These are phyloP conservation scores for Excoecaria agallocha DNA, from an alignment of 345 rosid genomes.

Conservation along the genomic window DNA sequence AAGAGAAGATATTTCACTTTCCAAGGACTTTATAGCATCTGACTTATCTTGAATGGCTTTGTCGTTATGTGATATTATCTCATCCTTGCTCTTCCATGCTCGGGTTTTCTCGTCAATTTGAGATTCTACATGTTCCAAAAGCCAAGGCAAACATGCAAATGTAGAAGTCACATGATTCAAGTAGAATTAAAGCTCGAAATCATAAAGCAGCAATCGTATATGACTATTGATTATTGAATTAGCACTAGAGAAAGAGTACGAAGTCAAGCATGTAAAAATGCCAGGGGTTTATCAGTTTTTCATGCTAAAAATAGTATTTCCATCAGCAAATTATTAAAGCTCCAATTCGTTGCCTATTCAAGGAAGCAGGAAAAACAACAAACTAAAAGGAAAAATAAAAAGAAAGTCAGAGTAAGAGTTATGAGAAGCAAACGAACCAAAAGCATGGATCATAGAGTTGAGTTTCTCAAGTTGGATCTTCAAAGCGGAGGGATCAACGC, in stretches of 20 bases:
- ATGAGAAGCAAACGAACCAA: too few species aligned
- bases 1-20: conserved; percentile 57
- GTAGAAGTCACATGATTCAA: not conserved
- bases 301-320: too few species aligned
- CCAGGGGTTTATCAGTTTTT: too few species aligned
- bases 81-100: conserved; percentile 60
- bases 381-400: too few species aligned
- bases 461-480: too few species aligned
- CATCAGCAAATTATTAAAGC: too few species aligned
- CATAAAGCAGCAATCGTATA: not conserved
- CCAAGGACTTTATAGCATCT: conserved; percentile 58
- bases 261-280: not conserved
- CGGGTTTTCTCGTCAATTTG: conserved; percentile 52
- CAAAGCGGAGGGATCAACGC: not conserved
- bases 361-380: too few species aligned
- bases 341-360: too few species aligned
- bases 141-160: not conserved
- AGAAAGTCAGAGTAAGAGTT: too few species aligned
- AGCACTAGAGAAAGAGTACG: too few species aligned
- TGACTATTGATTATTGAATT: too few species aligned
- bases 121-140: conserved; percentile 45
- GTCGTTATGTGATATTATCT: conserved; percentile 52
- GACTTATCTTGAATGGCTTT: conserved; percentile 53
- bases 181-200: not conserved
- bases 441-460: too few species aligned